phyloP scores from a whole-genome alignment of 768 basidiomycete species.

The Boletus sp. region DNA sequence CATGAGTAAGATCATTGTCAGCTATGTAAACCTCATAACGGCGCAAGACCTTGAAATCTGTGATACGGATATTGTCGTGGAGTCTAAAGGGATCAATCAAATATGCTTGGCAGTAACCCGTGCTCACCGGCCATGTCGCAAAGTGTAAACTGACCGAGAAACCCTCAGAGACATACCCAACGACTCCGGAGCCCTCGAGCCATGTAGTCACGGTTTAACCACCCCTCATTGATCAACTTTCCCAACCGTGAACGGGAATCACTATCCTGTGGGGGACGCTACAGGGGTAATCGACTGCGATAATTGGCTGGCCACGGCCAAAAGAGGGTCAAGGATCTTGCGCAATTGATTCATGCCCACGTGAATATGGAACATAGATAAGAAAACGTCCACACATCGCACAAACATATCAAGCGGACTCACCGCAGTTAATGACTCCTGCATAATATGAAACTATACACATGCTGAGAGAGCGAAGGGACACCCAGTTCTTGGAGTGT shows the following conservation, averaged over 20 bases:
- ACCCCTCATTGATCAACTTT: not conserved
- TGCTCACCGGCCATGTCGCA: not conserved
- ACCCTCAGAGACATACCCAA: not conserved
- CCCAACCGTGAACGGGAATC: not conserved
- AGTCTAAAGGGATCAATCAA: not conserved
- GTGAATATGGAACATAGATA: not conserved
- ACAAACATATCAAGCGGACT: not conserved
- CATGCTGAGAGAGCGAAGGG: not conserved
- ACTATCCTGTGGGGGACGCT: not conserved
- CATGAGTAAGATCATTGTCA: not conserved
- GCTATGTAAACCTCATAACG: not conserved
- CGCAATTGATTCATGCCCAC: not conserved
- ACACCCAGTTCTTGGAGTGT: not conserved
- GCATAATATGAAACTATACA: not conserved
- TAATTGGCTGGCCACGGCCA: not conserved
- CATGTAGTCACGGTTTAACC: not conserved
- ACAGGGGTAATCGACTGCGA: not conserved
- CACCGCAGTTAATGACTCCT: not conserved
- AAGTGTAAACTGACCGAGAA: not conserved
- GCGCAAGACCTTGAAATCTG: not conserved
- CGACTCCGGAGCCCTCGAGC: not conserved
- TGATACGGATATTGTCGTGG: not conserved
- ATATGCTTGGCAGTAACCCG: not conserved
- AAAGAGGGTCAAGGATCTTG: not conserved
- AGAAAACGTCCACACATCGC: not conserved